Conservation (phyloP, 2,329 filamentous ascomycete species). For the Fusarium sp. region DNA sequence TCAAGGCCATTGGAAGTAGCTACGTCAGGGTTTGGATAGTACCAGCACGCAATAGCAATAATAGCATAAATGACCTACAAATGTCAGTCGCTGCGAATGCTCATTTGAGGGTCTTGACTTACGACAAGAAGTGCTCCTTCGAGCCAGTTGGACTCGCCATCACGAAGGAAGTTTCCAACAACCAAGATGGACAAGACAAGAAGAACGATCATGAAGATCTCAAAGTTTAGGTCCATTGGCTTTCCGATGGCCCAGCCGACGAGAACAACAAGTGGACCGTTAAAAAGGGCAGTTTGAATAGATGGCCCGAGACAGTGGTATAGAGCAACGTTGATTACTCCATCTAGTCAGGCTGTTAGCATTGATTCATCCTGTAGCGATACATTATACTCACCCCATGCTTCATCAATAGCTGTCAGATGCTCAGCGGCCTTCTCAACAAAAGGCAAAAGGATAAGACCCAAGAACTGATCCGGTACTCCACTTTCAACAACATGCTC, state of each 20-base stretch:
- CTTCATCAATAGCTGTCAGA: slow-evolving; percentile 76
- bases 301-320: slow-evolving; percentile 79
- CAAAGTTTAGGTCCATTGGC: slow-evolving; percentile 77
- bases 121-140: slow-evolving; percentile 78
- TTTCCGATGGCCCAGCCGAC: slow-evolving; percentile 76
- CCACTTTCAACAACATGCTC: slow-evolving; percentile 57
- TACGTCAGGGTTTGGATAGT: slow-evolving; percentile 57
- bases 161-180: slow-evolving; percentile 79
- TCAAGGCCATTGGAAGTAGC: slow-evolving; percentile 50
- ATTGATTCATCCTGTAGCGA: too few relatives aligned
- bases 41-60: slow-evolving; percentile 59
- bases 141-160: slow-evolving; percentile 80
- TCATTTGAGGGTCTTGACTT: neutral
- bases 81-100: neutral
- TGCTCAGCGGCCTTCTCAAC: slow-evolving; percentile 80
- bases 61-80: slow-evolving; percentile 55
- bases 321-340: slow-evolving; percentile 75
- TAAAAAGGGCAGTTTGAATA: slow-evolving; percentile 81
- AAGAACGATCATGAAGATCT: slow-evolving; percentile 80
- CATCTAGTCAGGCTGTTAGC: slow-evolving; percentile 52
- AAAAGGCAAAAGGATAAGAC: slow-evolving; percentile 73
- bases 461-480: slow-evolving; percentile 50
- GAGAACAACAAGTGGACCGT: slow-evolving; percentile 77
- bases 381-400: slow-evolving; percentile 58
- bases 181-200: slow-evolving; percentile 80